A percentile compares a stretch with the other conserved stretches of the same genome.
Evolutionary conservation across 352 stramenopile species (phyloP).

Genomic region (Phytophthora boehmeriae): DNA sequence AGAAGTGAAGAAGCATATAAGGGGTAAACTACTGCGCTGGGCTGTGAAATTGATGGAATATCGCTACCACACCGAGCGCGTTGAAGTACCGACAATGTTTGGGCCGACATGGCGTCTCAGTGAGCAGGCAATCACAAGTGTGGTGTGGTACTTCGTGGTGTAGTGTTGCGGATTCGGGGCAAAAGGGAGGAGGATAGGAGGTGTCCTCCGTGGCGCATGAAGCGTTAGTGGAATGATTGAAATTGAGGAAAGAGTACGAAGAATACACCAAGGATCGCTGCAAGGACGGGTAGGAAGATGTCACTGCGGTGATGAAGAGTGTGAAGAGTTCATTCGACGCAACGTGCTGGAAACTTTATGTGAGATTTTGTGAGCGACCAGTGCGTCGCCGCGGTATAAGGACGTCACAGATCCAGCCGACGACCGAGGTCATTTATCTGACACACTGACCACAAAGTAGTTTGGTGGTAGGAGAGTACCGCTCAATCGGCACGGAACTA

Average conservation of each 20-base stretch:
- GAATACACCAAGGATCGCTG: slow-evolving; percentile 13
- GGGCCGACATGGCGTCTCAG: slow-evolving; percentile 18
- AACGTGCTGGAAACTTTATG: slow-evolving; percentile 17
- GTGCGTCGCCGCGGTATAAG: too few species aligned
- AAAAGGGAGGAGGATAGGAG: too few species aligned
- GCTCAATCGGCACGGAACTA: too few species aligned
- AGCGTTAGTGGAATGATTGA: slow-evolving; percentile 16
- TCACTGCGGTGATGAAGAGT: slow-evolving; percentile 10
- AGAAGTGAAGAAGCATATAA: slow-evolving; percentile 18
- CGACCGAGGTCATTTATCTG: too few species aligned
- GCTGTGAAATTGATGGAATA: slow-evolving; percentile 14
- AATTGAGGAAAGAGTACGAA: slow-evolving; percentile 17
- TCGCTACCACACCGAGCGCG: slow-evolving; percentile 17
- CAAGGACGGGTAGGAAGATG: slow-evolving; percentile 20
- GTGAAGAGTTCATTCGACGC: slow-evolving; percentile 20
- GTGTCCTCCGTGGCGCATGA: slow-evolving; percentile 15
- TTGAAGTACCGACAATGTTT: slow-evolving; percentile 13
- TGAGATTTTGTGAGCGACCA: too few species aligned
- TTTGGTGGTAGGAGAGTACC: too few species aligned
- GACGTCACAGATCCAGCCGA: too few species aligned
- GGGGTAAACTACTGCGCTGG: slow-evolving; percentile 12
- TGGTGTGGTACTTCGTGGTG: too few species aligned
- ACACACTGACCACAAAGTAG: too few species aligned
- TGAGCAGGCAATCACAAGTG: slow-evolving; percentile 1
- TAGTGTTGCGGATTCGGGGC: too few species aligned